Evolutionary conservation across 345 rosid species (phyloP).

Genomic region (Salix brachista): DNA sequence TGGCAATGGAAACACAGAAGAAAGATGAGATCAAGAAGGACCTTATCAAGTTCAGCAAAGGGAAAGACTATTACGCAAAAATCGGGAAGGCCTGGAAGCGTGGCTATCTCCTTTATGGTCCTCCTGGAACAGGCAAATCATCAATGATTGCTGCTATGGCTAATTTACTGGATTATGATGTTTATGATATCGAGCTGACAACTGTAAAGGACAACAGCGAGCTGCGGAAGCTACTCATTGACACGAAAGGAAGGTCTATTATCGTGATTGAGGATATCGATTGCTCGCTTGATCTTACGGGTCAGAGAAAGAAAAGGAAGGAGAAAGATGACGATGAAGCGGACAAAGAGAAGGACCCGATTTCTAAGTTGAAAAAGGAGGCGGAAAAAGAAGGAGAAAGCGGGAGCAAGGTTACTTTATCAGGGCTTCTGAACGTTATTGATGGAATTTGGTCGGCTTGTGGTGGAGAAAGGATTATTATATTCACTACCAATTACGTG

Average conservation of each 20-base stretch:
- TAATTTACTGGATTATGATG: conserved; percentile 34
- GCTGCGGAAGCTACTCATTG: conserved; percentile 5
- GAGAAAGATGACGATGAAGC: background rate
- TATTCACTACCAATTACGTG: conserved; percentile 17
- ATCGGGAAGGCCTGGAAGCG: conserved; percentile 70
- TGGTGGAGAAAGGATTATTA: conserved; percentile 11
- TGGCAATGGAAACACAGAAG: conserved; percentile 51
- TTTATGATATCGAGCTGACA: conserved; percentile 15
- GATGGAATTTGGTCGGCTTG: conserved; percentile 19
- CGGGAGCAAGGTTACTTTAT: conserved; percentile 2
- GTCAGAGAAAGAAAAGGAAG: background rate
- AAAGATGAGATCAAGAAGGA: conserved; percentile 44
- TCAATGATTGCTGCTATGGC: conserved; percentile 78
- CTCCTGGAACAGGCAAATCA: conserved; percentile 40
- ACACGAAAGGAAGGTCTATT: background rate
- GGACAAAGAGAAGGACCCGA: background rate
- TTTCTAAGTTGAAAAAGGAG: background rate
- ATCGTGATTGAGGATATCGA: conserved; percentile 16
- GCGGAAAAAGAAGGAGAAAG: background rate
- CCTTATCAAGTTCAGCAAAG: conserved; percentile 45
- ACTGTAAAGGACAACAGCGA: conserved; percentile 8
- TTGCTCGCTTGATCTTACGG: conserved; percentile 14
- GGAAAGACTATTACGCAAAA: conserved; percentile 57
- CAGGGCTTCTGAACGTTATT: conserved; percentile 10
- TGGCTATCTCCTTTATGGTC: conserved; percentile 64